These are phyloP conservation scores for Cutaneotrichosporon mucoides DNA, from an alignment of 1,284 basidiomycete species.

Conservation along the genomic window DNA sequence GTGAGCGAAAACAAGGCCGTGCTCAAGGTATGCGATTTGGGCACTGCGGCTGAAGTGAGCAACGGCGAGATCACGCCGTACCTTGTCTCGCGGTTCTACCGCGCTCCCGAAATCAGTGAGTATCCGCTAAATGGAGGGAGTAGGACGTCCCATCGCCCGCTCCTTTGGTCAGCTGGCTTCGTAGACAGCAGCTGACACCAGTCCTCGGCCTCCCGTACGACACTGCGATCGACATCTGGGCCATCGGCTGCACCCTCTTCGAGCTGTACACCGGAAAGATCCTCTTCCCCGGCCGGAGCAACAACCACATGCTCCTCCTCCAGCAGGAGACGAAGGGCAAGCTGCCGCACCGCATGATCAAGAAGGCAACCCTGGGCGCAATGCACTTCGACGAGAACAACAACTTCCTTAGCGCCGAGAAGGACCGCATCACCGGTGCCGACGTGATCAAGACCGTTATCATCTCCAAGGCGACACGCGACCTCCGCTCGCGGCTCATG, in stretches of 20 bases:
- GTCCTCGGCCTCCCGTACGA: conserved; percentile 95
- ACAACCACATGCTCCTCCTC: conserved; percentile 95
- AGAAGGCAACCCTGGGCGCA: conserved; percentile 85
- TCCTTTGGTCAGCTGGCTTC: too few species aligned
- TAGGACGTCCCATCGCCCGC: too few species aligned
- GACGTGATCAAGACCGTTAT: conserved; percentile 75
- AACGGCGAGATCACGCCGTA: conserved; percentile 95
- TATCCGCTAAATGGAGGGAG: conserved; percentile 18
- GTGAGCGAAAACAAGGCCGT: conserved; percentile 93
- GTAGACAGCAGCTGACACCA: conserved; percentile 40
- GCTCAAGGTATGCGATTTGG: conserved; percentile 92
- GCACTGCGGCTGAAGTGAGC: conserved; percentile 86
- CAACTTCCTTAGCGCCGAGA: conserved; percentile 63
- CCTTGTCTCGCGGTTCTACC: conserved; percentile 95
- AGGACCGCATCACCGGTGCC: conserved; percentile 72
- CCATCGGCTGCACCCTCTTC: conserved; percentile 94
- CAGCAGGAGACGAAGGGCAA: conserved; percentile 97
- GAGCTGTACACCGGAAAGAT: conserved; percentile 99
- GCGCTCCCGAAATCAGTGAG: conserved; percentile 97
- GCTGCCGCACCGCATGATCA: conserved; percentile 89
- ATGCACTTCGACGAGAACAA: conserved; percentile 88
- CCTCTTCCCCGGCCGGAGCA: conserved; percentile 90
- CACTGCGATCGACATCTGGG: conserved; percentile 92
- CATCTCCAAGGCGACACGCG: conserved; percentile 75
- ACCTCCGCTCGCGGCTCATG: conserved; percentile 76